Conservation (phyloP, 306 rosid genomes). For the Malus sylvestris region DNA sequence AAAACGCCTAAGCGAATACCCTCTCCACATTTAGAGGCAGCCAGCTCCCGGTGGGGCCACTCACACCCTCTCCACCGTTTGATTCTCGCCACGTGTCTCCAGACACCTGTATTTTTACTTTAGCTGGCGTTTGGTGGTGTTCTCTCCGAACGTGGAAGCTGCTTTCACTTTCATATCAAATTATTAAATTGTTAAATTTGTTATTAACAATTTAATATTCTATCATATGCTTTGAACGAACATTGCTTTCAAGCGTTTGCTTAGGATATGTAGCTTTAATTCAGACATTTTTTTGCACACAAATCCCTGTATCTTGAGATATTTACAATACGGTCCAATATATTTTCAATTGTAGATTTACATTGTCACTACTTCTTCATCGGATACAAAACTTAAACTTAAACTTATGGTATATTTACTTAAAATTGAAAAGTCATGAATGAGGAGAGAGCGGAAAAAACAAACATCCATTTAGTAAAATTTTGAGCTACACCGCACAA, state of each 20-base stretch:
- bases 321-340: not conserved
- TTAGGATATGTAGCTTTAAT: not conserved
- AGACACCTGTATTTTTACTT: not conserved
- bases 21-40: not conserved
- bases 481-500: not conserved
- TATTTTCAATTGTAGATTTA: not conserved
- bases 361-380: not conserved
- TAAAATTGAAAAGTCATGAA: not conserved
- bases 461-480: not conserved
- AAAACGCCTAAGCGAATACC: not conserved
- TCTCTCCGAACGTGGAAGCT: constrained; percentile 12
- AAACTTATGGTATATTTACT: not conserved
- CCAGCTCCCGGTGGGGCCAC: not conserved
- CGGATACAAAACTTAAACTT: not conserved
- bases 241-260: constrained; percentile 7
- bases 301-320: not conserved
- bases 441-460: not conserved
- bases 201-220: not conserved
- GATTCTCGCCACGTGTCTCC: constrained; percentile 15
- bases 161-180: not conserved
- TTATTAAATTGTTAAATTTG: not conserved
- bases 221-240: not conserved
- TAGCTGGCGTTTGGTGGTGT: constrained; percentile 1
- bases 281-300: not conserved
- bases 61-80: not conserved